Percentiles rank a stretch among this genome's conserved stretches.
Conservation (phyloP, 768 basidiomycete genomes). For the Pleurotus salmoneostramineus region DNA sequence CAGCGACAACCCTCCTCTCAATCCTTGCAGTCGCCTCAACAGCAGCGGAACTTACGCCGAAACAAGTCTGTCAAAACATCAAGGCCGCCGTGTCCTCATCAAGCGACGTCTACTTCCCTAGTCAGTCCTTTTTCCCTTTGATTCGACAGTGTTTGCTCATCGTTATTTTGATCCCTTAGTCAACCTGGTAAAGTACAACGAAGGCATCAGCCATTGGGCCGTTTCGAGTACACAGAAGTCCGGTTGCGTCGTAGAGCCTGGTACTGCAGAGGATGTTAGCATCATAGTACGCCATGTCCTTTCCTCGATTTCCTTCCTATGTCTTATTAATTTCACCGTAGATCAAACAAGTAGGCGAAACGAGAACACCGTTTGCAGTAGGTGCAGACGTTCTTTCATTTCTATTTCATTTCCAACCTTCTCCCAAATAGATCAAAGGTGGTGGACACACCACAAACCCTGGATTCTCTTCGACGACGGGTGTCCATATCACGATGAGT, state of each 20-base stretch:
- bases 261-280: constrained; percentile 45
- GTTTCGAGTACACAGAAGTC: constrained; percentile 41
- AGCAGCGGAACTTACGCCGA: not conserved
- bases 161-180: constrained; percentile 13
- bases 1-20: no score
- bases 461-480: constrained; percentile 56
- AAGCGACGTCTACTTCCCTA: constrained; percentile 41
- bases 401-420: not conserved
- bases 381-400: constrained; percentile 4
- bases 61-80: not conserved
- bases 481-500: constrained; percentile 55
- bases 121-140: constrained; percentile 16
- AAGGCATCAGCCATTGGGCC: constrained; percentile 49
- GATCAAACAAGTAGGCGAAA: constrained; percentile 43
- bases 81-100: constrained; percentile 29
- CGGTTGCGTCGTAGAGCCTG: constrained; percentile 57
- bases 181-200: constrained; percentile 24
- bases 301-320: not conserved
- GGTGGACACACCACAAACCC: constrained; percentile 55
- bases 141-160: not conserved
- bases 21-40: not conserved
- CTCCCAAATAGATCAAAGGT: constrained; percentile 47
- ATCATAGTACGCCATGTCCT: constrained; percentile 36
- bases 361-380: constrained; percentile 52
- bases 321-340: constrained; percentile 16